Percentiles rank a stretch among this genome's conserved stretches.
Conservation (phyloP, 352 stramenopile genomes). For the Pythium pectinolyticum region DNA sequence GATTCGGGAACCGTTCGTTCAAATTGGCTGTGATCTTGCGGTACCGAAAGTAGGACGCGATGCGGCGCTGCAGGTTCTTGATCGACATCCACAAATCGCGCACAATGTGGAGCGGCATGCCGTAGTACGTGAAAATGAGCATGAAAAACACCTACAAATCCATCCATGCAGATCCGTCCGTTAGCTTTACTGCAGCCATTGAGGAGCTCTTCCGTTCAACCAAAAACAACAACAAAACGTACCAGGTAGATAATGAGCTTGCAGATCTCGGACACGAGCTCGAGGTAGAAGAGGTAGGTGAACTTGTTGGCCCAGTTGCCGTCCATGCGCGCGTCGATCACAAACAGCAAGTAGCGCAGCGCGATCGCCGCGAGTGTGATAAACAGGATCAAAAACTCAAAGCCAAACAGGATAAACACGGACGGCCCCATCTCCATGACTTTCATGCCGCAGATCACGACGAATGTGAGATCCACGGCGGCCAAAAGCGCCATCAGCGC, state of each 20-base stretch:
- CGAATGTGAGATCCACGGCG: slow-evolving; percentile 84
- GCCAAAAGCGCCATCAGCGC: slow-evolving; percentile 88
- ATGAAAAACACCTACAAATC: slow-evolving; percentile 92
- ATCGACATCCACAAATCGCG: slow-evolving; percentile 95
- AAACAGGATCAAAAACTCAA: slow-evolving; percentile 96
- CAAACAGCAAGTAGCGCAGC: slow-evolving; percentile 91
- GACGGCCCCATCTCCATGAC: slow-evolving; percentile 84
- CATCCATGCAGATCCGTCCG: neutral
- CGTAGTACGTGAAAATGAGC: slow-evolving; percentile 98
- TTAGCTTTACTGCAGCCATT: neutral
- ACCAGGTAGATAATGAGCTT: slow-evolving; percentile 97
- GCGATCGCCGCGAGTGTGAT: slow-evolving; percentile 91
- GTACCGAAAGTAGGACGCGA: slow-evolving; percentile 90
- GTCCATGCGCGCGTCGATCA: slow-evolving; percentile 91
- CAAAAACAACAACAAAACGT: slow-evolving; percentile 15
- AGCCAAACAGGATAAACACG: slow-evolving; percentile 96
- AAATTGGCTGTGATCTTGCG: slow-evolving; percentile 95
- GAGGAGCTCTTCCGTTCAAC: too few relatives aligned
- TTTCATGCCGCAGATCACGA: slow-evolving; percentile 85
- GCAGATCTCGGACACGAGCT: slow-evolving; percentile 94
- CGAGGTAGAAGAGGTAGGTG: slow-evolving; percentile 93
- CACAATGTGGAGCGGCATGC: slow-evolving; percentile 97
- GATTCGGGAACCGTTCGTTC: slow-evolving; percentile 94
- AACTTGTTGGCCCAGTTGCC: slow-evolving; percentile 90
- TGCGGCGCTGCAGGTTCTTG: slow-evolving; percentile 82